Evolutionary conservation across 2,329 filamentous ascomycete species (phyloP).

Genomic region (Colletotrichum sp.): DNA sequence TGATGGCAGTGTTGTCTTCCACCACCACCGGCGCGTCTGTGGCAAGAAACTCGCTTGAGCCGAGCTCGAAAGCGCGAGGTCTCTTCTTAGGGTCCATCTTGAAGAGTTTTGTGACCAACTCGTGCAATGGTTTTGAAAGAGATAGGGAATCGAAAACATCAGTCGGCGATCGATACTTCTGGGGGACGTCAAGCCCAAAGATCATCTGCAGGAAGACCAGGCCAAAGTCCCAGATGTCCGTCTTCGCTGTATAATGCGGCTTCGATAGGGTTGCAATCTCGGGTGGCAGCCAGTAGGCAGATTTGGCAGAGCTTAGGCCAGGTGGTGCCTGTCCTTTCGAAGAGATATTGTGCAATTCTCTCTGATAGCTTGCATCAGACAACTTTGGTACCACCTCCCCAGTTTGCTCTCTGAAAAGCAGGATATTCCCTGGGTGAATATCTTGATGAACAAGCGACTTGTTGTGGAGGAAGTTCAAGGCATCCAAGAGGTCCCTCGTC

Average conservation of each 20-base stretch:
- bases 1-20: constrained; percentile 44
- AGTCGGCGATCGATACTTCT: constrained; percentile 80
- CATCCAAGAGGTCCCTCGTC: constrained; percentile 92
- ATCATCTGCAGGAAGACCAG: constrained; percentile 93
- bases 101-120: constrained; percentile 85
- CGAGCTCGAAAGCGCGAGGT: constrained; percentile 78
- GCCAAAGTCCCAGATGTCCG: constrained; percentile 95
- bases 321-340: constrained; percentile 57
- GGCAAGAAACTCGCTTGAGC: constrained; percentile 69
- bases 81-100: constrained; percentile 83
- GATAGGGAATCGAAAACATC: constrained; percentile 73
- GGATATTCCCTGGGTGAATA: constrained; percentile 80
- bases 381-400: constrained; percentile 77
- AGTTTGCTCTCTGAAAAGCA: constrained; percentile 73
- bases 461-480: constrained; percentile 84
- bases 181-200: constrained; percentile 79
- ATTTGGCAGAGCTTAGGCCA: constrained; percentile 67
- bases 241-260: constrained; percentile 73
- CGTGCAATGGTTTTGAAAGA: constrained; percentile 77
- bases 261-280: constrained; percentile 71
- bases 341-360: constrained; percentile 67
- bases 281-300: constrained; percentile 83
- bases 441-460: constrained; percentile 84
- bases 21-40: constrained; percentile 66
- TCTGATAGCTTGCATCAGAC: constrained; percentile 75